Conservation (phyloP, 257 asterid species). For the Gentiana macrophylla region DNA sequence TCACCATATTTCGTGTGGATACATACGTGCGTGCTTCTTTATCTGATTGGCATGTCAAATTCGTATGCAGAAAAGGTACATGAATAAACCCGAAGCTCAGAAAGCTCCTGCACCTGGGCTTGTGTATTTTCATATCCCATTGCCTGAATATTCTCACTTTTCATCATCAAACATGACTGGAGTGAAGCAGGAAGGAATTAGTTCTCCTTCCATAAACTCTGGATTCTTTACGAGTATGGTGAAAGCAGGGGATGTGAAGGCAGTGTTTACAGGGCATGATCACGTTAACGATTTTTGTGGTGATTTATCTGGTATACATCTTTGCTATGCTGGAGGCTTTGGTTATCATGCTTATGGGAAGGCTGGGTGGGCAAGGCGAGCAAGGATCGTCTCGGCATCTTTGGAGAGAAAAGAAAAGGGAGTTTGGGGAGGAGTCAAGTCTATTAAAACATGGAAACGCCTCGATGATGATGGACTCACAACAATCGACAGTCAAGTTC, state of each 20-base stretch:
- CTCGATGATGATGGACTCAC: slow-evolving; percentile 64
- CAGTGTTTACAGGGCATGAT: slow-evolving; percentile 88
- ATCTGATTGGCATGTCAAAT: background rate
- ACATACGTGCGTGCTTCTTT: no score
- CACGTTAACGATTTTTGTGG: slow-evolving; percentile 94
- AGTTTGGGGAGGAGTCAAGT: slow-evolving; percentile 69
- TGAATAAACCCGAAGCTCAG: slow-evolving; percentile 48
- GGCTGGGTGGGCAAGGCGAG: slow-evolving; percentile 92
- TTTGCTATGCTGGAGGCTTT: slow-evolving; percentile 94
- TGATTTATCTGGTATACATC: slow-evolving; percentile 46
- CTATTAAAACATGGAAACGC: slow-evolving; percentile 84
- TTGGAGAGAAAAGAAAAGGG: slow-evolving; percentile 61
- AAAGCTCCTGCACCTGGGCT: slow-evolving; percentile 71
- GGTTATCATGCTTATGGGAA: slow-evolving; percentile 96
- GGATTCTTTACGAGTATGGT: slow-evolving; percentile 86
- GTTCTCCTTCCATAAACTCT: slow-evolving; percentile 78
- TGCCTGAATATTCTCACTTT: slow-evolving; percentile 77
- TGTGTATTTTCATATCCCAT: slow-evolving; percentile 85
- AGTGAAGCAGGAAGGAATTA: slow-evolving; percentile 67
- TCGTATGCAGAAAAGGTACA: slow-evolving; percentile 45
- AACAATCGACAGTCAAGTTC: slow-evolving; percentile 60
- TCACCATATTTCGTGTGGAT: no score
- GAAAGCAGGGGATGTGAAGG: slow-evolving; percentile 84
- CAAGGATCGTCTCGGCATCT: slow-evolving; percentile 80
- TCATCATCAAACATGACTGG: slow-evolving; percentile 77